phyloP scores from a whole-genome alignment of 306 rosid genomes.

The Inga laurina region DNA sequence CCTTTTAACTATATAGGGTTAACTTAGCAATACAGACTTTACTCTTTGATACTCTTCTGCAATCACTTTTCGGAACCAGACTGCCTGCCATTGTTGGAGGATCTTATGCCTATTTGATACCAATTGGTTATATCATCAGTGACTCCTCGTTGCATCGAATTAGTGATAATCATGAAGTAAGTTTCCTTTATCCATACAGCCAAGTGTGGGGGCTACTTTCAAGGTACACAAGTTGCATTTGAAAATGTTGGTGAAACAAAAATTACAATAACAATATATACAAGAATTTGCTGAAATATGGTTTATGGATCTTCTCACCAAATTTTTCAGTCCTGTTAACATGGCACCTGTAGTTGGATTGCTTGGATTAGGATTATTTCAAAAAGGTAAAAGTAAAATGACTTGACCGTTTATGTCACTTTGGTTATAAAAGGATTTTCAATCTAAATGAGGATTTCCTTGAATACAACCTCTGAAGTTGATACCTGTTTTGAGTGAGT shows the following conservation, averaged over 20 bases:
- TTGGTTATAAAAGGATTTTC: not conserved
- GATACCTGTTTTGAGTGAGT: not conserved
- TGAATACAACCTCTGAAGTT: not conserved
- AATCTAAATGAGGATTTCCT: not conserved
- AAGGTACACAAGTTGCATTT: conserved; percentile 9
- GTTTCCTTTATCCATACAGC: conserved; percentile 55
- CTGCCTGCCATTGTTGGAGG: conserved; percentile 96
- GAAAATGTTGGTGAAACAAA: conserved; percentile 6
- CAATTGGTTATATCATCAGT: conserved; percentile 71
- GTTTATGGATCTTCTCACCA: conserved; percentile 43
- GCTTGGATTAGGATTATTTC: conserved; percentile 78
- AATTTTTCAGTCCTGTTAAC: conserved; percentile 97
- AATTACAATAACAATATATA: conserved; percentile 28
- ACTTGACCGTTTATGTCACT: not conserved
- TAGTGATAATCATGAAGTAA: conserved; percentile 72
- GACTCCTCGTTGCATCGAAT: conserved; percentile 76
- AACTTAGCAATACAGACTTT: conserved; percentile 76
- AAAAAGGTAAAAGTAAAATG: conserved; percentile 23
- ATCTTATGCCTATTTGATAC: conserved; percentile 80
- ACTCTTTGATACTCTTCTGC: conserved; percentile 95
- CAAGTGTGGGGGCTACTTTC: conserved; percentile 34
- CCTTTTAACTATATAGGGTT: not conserved
- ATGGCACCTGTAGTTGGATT: conserved; percentile 52
- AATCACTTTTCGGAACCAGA: conserved; percentile 94
- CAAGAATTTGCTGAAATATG: conserved; percentile 50